These are phyloP conservation scores for Penicillium taxi DNA, from an alignment of 495 filamentous ascomycete species.

Conservation along the genomic window DNA sequence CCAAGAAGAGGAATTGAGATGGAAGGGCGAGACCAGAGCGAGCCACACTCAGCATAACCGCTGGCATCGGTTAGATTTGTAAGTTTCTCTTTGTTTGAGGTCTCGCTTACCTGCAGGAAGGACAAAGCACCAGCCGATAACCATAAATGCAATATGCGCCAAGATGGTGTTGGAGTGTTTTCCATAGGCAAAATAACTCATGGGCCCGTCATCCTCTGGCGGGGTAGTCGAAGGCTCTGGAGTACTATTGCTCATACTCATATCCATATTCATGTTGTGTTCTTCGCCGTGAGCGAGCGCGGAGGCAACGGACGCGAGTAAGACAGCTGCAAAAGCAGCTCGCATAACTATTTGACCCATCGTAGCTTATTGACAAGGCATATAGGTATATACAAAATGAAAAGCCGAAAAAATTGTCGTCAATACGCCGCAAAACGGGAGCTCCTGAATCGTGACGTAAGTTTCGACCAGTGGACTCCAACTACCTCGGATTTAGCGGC, in stretches of 20 bases:
- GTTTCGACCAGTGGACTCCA: background rate
- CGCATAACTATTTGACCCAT: slow-evolving; percentile 23
- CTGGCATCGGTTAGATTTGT: slow-evolving; percentile 33
- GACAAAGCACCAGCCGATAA: slow-evolving; percentile 72
- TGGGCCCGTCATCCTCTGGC: slow-evolving; percentile 17
- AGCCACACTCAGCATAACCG: slow-evolving; percentile 76
- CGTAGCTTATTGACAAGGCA: background rate
- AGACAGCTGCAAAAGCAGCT: slow-evolving; percentile 26
- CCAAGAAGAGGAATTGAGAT: slow-evolving; percentile 70
- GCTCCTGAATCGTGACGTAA: too few relatives aligned
- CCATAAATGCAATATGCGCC: slow-evolving; percentile 74
- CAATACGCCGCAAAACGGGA: too few relatives aligned
- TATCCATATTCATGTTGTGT: slow-evolving; percentile 28
- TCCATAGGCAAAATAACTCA: slow-evolving; percentile 70
- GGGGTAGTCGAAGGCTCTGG: slow-evolving; percentile 27
- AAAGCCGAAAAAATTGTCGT: too few relatives aligned
- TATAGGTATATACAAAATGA: too few relatives aligned
- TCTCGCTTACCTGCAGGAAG: slow-evolving; percentile 65
- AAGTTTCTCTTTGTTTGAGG: background rate
- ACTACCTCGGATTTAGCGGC: slow-evolving; percentile 2
- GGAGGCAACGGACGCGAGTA: slow-evolving; percentile 26
- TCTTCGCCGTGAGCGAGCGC: slow-evolving; percentile 34
- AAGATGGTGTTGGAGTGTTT: slow-evolving; percentile 61
- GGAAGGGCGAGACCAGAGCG: slow-evolving; percentile 65
- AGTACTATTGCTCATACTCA: slow-evolving; percentile 18